A percentile compares a stretch with the other conserved stretches of the same genome.
phyloP scores from a whole-genome alignment of 164 flowering plant genomes.

The Paratinospora sagittata region DNA sequence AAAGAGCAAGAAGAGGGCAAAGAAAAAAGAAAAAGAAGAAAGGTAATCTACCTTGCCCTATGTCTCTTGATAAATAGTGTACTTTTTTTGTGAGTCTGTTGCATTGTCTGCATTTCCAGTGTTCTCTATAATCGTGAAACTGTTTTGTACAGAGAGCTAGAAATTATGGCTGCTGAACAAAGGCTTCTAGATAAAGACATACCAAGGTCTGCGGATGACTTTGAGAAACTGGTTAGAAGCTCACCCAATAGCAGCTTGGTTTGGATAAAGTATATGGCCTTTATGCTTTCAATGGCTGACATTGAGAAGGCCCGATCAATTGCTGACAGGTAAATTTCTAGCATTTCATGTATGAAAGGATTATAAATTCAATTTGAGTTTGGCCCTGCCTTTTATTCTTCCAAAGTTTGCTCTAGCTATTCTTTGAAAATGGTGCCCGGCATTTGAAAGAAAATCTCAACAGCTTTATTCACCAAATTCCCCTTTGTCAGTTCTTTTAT shows the following conservation, averaged over 20 bases:
- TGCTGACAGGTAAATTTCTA: conserved; percentile 73
- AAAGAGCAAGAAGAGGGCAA: conserved; percentile 41
- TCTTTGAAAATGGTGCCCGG: no score
- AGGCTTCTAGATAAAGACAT: conserved; percentile 57
- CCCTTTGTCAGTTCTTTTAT: no score
- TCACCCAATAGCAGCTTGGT: conserved; percentile 89
- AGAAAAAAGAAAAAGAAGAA: conserved; percentile 64
- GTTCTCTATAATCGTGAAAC: not conserved
- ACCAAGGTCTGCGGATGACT: conserved; percentile 81
- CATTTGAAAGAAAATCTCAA: no score
- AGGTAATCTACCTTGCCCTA: conserved; percentile 30
- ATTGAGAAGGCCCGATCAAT: conserved; percentile 80
- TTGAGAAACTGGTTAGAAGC: conserved; percentile 74
- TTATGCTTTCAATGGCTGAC: conserved; percentile 60
- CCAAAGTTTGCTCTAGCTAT: no score
- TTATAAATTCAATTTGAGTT: not conserved
- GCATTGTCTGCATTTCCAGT: not conserved
- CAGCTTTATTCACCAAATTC: no score
- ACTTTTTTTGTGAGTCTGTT: not conserved
- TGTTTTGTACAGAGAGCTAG: conserved; percentile 53
- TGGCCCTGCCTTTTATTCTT: no score
- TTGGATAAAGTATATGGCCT: conserved; percentile 91
- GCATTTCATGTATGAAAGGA: not conserved
- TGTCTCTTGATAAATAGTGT: not conserved
- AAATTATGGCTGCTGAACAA: conserved; percentile 80